Base-by-base conservation (phyloP, 208 protist genomes). In the Leishmania gerbilli region DNA sequence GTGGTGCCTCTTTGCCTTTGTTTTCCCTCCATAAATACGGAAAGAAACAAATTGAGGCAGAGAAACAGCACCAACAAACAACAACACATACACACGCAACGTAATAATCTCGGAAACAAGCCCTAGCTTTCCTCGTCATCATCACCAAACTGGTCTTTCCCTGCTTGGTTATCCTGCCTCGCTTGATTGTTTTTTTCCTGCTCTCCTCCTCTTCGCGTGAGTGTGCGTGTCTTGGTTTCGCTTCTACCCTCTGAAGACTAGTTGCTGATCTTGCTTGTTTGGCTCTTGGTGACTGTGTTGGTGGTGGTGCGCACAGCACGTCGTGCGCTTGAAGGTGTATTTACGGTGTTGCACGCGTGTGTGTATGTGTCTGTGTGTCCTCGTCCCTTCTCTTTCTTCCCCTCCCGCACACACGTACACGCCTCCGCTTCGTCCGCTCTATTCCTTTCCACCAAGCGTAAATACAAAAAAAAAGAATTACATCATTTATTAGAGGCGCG, bases 11-110 rank as follows among this genome's bases (percentile, higher is more conserved):
- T 7, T 45, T 4, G 42, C 5, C 42, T 45, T 9, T 45, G 42
- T 4, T 45, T 45, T 7, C 5, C 42, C 42, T 45, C 42, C 42
- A 6, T 9, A 7, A 45, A 45, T 9, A 45, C 42, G 3, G 42
- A 45, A 45, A 45, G 42, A 45, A 45, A 7, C 11, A 45, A 45
- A 4, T 0, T 0, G 42, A 45, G 5, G 42, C 42, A 45, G 42
- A 45, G 5, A 45, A 45, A 19, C 49, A 53, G 1, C 49, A 53
- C 49, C 11, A 53, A 9, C 49, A 53, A 19, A 53, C 49, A 19
- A 53, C 49, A 19, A 75, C 42, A 75, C 42, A n/a, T n/a, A 75
- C 27, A 76, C 45, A 55, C 71, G 27, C n/a, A 76, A n/a, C n/a
- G 11, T 34, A 37, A n/a, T n/a, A 37, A 45, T 51, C 34, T 17